Conservation (phyloP, 192 early-diverging fungal species). For the Entomortierella beljakovae region DNA sequence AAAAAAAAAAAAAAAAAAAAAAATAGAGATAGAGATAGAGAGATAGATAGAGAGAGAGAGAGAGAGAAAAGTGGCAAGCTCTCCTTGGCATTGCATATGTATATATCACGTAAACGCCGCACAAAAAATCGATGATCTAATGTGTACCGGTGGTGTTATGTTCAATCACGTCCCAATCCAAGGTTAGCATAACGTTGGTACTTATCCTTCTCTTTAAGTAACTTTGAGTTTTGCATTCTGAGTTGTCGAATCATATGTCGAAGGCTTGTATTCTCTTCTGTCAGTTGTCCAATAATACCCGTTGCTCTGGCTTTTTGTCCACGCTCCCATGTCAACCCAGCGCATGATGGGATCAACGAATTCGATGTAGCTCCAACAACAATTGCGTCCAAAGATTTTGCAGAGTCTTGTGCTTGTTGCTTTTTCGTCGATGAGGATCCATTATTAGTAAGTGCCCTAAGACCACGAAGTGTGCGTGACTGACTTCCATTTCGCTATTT, state of each 20-base stretch:
- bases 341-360: constrained; percentile 17
- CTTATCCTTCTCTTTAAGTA: constrained; percentile 44
- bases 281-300: constrained; percentile 46
- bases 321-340: constrained; percentile 48
- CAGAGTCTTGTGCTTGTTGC: background rate
- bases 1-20: background rate
- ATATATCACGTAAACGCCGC: too few relatives aligned
- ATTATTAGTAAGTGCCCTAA: background rate
- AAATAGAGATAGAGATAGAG: background rate
- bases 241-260: constrained; percentile 46
- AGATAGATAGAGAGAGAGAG: background rate
- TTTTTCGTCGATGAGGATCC: background rate
- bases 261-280: constrained; percentile 42
- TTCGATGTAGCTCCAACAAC: background rate
- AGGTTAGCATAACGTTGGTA: constrained; percentile 45
- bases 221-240: constrained; percentile 26
- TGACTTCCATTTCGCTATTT: background rate
- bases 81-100: too few relatives aligned
- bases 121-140: too few relatives aligned
- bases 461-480: background rate
- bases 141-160: too few relatives aligned
- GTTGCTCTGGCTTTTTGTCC: constrained; percentile 39
- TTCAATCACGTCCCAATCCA: constrained; percentile 19
- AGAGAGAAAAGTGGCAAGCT: too few relatives aligned
- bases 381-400: background rate